Percentiles rank a stretch among this genome's conserved stretches.
Evolutionary conservation across 2,329 filamentous ascomycete genomes (phyloP).

Genomic region (Sporothrix curviconia): DNA sequence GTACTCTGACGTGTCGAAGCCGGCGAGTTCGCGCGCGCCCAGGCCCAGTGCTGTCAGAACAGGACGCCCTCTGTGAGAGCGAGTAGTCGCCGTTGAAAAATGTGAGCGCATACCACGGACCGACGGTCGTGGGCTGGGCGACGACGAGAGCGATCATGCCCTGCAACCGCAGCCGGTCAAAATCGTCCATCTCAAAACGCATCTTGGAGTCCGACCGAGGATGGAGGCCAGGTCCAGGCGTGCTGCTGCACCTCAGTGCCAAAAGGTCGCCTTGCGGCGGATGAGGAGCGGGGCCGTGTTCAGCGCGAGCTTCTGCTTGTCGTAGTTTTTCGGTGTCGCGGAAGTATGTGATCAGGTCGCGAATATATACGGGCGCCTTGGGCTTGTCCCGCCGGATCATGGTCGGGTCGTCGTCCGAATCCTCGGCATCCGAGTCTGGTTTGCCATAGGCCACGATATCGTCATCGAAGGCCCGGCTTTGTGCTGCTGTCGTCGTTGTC

Average conservation of each 20-base stretch:
- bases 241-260: constrained; percentile 84
- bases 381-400: constrained; percentile 77
- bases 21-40: constrained; percentile 75
- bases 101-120: constrained; percentile 72
- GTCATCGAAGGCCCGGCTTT: constrained; percentile 48
- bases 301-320: constrained; percentile 74
- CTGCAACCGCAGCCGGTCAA: constrained; percentile 68
- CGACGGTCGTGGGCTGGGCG: constrained; percentile 69
- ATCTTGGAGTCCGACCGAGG: constrained; percentile 74
- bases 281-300: constrained; percentile 73
- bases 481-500: constrained; percentile 55
- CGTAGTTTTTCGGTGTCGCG: constrained; percentile 76
- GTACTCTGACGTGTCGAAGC: constrained; percentile 56
- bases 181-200: constrained; percentile 75
- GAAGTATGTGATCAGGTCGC: constrained; percentile 73
- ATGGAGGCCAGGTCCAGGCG: constrained; percentile 71
- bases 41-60: constrained; percentile 78
- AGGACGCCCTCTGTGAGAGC: constrained; percentile 70
- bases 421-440: constrained; percentile 79
- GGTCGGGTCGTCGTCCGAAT: constrained; percentile 89
- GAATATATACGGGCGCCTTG: constrained; percentile 81
- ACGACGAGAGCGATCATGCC: constrained; percentile 76
- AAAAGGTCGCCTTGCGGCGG: constrained; percentile 77
- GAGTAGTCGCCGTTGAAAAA: constrained; percentile 94
- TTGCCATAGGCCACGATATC: constrained; percentile 75